Base-by-base conservation (phyloP, 495 filamentous ascomycete genomes). In the Pseudevernia furfuracea region DNA sequence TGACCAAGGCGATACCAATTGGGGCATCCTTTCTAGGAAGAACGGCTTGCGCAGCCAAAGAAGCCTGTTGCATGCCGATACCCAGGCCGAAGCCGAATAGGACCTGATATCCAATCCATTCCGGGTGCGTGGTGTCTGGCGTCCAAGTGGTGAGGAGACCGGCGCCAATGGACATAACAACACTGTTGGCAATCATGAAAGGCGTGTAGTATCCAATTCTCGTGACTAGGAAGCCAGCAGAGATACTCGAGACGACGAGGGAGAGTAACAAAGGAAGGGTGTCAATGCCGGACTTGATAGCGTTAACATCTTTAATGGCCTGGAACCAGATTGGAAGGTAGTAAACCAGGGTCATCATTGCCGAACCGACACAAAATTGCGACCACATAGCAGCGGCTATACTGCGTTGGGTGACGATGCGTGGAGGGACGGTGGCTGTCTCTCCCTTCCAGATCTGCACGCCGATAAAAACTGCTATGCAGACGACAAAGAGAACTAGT, bases 291-390 rank as follows among this genome's bases (percentile, higher is more conserved):
- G 75, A 77, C 36, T 73, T 63, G 12, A 73, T 64, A 0, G 79
- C 73, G 34, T 36, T 70, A 8, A 67, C 72, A 53, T 56, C 65
- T 25, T 72, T 74, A 43, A 78, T 85, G 17, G 84, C 85, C 75
- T 94, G 90, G 74, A 92, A 91, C 87, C 87, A 92, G 43, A 91
- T 77, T 0, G 87, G 87, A 4, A 90, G 71, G 65, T 82, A 87
- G 70, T 87, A 89, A 23, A 87, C 66, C 49, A 76, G 66, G 19
- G 76, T 70, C 63, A 80, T 73, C 44, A 75, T 69, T 0, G 62
- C 64, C 2, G 68, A 71, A 21, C 71, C 71, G 48, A 71, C 15
- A 41, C 65, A 70, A n/a, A 70, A 64, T 10, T 65, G 67, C 43
- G 59, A 73, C 15, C 79, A 58, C 62, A 82, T 77, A 1, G 79